Evolutionary conservation across 2,329 filamentous ascomycete species (phyloP), one percentile per base, ranked within the genome.

Genomic region (Aspergillus fructus): DNA sequence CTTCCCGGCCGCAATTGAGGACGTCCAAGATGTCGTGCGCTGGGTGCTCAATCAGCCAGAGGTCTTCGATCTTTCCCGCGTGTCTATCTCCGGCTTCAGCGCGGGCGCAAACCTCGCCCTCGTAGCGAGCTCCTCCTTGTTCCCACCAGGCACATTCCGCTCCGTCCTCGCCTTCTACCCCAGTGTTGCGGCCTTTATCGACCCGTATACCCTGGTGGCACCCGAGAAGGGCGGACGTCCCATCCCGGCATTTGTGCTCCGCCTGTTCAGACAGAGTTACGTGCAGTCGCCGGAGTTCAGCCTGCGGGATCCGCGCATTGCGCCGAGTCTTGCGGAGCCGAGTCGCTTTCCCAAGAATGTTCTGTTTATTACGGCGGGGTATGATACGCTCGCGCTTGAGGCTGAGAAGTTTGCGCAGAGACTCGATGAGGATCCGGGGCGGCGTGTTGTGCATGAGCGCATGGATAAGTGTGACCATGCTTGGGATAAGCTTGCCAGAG

Each of bases 61-160:
- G 4, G 48, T 66, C 4, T 79, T 73, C 59, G 71, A 78, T 41
- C 23, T 54, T 3, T 59, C 59, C 5, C 66, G 64, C 5, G 55
- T 79, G 9, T 68, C 70, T 1, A 54, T 78, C 8, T 74, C 69
- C 5, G 77, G 77, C 4, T 79, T 79, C 66, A 78, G 76, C 53
- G 76, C 78, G 1, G 77, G 78, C 12, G 76, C 58, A 1, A 78
- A 74, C 48, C 69, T 79, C 11, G 71, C 72, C 0, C 64, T 79
- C 5, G 69, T 67, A 2, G 67, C 70, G 2, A 63, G 69, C 1
- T 66, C 66, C 46, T 64, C 33, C 33, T 54, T 62, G 19, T 76
- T 71, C 46, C 66, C 68, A 3, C 61, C 56, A 45, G 65, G 66
- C 49, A 73, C 67, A 4, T 74, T 73, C 59, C 62, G 53, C 50